These are phyloP conservation scores for Melanopsichium pennsylvanicum DNA, from an alignment of 1,284 basidiomycete species.

Conservation along the genomic window DNA sequence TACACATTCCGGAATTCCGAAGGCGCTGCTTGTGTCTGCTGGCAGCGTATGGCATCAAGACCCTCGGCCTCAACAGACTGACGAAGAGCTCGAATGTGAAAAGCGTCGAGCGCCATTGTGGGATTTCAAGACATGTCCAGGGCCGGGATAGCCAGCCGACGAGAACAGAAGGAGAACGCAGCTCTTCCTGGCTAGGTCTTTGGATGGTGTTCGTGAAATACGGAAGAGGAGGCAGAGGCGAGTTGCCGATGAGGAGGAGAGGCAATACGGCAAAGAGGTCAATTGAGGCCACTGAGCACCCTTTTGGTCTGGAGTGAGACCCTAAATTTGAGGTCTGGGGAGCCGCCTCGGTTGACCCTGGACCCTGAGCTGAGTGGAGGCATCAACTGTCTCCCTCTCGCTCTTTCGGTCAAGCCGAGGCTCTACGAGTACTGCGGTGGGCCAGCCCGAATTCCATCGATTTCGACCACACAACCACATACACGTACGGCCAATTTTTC, in stretches of 20 bases:
- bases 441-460: conserved; percentile 5
- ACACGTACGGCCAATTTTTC: conserved; percentile 2
- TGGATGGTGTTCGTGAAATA: too few species aligned
- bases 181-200: too few species aligned
- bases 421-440: neutral
- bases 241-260: too few species aligned
- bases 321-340: neutral
- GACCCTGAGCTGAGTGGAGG: conserved; percentile 26
- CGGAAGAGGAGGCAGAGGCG: too few species aligned
- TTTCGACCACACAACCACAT: neutral
- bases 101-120: conserved; percentile 31
- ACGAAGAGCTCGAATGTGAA: conserved; percentile 16
- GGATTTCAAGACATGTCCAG: neutral
- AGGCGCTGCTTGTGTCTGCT: neutral
- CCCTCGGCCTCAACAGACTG: neutral
- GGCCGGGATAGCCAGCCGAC: too few species aligned
- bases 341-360: conserved; percentile 5
- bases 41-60: neutral
- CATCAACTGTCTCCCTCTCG: too few species aligned
- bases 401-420: too few species aligned
- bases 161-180: too few species aligned
- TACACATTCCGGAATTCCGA: neutral
- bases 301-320: too few species aligned
- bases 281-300: conserved; percentile 1
- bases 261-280: too few species aligned